Evolutionary conservation across 305 asterid genomes (phyloP).

Genomic region (Fraxinus dipetala): DNA sequence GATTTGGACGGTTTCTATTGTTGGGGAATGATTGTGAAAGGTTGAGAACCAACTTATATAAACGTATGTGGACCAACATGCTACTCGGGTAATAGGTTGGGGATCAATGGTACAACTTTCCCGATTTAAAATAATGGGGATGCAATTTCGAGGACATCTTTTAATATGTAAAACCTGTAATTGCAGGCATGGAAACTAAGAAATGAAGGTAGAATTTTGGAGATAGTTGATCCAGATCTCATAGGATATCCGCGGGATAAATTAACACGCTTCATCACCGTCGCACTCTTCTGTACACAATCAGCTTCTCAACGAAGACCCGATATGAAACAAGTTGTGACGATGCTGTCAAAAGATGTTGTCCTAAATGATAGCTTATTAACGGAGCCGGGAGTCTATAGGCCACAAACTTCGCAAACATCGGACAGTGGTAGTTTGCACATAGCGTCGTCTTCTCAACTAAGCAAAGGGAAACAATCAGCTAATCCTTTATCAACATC

Average conservation of each 20-base stretch:
- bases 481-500: constrained; percentile 26
- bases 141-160: neutral
- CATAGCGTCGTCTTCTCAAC: constrained; percentile 29
- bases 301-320: constrained; percentile 68
- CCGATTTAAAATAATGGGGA: neutral
- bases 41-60: neutral
- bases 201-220: constrained; percentile 55
- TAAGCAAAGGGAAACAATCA: constrained; percentile 32
- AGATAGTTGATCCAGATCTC: constrained; percentile 65
- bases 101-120: neutral
- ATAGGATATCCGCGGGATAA: constrained; percentile 46
- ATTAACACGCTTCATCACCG: constrained; percentile 51
- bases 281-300: constrained; percentile 76
- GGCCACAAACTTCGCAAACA: constrained; percentile 28
- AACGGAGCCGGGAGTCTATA: constrained; percentile 58
- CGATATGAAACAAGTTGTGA: constrained; percentile 72
- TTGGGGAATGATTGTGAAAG: neutral
- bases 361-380: constrained; percentile 50
- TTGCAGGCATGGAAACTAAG: constrained; percentile 74
- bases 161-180: neutral
- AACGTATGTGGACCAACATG: neutral
- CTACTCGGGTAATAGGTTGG: neutral
- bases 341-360: constrained; percentile 63
- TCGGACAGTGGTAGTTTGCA: constrained; percentile 29
- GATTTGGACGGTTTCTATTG: neutral